Evolutionary conservation across 2,329 filamentous ascomycete species (phyloP).

Genomic region (Stachybotrys echinatus): DNA sequence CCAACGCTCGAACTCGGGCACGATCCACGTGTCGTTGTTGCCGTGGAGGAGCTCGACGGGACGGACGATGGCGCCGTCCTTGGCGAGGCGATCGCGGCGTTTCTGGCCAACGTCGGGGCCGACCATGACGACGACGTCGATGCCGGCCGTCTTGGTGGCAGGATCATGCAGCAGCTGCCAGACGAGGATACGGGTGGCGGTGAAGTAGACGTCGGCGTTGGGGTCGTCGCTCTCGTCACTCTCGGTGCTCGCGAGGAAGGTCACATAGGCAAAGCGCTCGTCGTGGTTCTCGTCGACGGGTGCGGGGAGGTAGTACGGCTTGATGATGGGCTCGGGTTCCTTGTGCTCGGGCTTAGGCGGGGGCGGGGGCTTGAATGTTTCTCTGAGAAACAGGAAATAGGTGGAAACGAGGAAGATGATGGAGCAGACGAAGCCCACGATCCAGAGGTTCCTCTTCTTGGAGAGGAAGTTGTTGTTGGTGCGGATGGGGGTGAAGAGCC

Average conservation of each 20-base stretch:
- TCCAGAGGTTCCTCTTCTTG: no score
- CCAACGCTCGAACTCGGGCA: slow-evolving; percentile 2
- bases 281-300: no score
- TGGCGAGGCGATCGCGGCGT: slow-evolving; percentile 1
- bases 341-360: no score
- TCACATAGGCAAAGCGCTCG: slow-evolving; percentile 1
- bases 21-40: slow-evolving; percentile 2
- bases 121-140: slow-evolving; percentile 2
- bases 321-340: no score
- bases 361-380: no score
- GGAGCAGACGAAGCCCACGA: no score
- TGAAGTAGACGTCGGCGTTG: slow-evolving; percentile 3
- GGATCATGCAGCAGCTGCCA: slow-evolving; percentile 5
- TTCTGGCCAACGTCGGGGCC: slow-evolving; percentile 1
- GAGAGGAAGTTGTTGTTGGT: no score
- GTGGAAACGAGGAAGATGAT: no score
- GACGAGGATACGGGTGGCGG: slow-evolving; percentile 2
- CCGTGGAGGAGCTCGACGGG: not conserved
- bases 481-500: no score
- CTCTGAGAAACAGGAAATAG: no score
- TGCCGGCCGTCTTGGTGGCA: not conserved
- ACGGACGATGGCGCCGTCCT: slow-evolving; percentile 4
- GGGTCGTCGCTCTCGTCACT: not conserved
- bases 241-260: slow-evolving; percentile 1
- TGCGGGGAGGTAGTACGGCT: no score